Evolutionary conservation across 148 eudicot species (phyloP).

Genomic region (Talinum fruticosum): DNA sequence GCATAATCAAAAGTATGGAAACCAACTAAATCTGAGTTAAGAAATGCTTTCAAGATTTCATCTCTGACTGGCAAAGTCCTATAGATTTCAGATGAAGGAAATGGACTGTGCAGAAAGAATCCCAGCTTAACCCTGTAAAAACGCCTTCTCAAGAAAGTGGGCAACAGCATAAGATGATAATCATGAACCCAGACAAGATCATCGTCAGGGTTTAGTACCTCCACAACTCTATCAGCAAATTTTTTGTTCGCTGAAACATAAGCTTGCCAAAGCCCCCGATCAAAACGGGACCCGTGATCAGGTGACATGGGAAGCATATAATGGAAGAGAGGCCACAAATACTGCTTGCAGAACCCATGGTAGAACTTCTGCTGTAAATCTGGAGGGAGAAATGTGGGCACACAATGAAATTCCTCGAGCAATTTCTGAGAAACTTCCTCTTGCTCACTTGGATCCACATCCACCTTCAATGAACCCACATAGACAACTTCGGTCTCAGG

Average conservation of each 20-base stretch:
- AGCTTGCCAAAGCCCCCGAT: constrained; percentile 63
- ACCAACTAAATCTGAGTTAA: constrained; percentile 66
- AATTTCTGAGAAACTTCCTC: constrained; percentile 57
- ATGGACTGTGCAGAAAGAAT: constrained; percentile 69
- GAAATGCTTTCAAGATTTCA: constrained; percentile 55
- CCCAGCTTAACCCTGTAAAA: constrained; percentile 54
- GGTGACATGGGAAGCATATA: constrained; percentile 75
- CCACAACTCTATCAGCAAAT: constrained; percentile 66
- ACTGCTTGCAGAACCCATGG: constrained; percentile 74
- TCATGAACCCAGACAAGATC: constrained; percentile 80
- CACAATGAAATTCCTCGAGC: constrained; percentile 60
- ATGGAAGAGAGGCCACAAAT: constrained; percentile 81
- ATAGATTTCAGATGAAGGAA: constrained; percentile 78
- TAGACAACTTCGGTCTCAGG: constrained; percentile 51
- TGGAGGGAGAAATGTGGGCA: constrained; percentile 61
- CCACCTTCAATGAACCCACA: constrained; percentile 61
- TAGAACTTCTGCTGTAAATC: constrained; percentile 60
- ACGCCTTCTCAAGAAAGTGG: constrained; percentile 62
- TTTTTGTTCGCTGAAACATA: constrained; percentile 65
- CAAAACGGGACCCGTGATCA: constrained; percentile 57
- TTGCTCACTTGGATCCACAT: constrained; percentile 51
- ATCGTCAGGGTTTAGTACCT: constrained; percentile 53
- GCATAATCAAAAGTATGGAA: constrained; percentile 81
- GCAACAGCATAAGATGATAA: constrained; percentile 67
- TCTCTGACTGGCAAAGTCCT: constrained; percentile 66